These are phyloP conservation scores for Zizania palustris DNA, from an alignment of 202 grass and related monocot genomes.

Conservation along the genomic window DNA sequence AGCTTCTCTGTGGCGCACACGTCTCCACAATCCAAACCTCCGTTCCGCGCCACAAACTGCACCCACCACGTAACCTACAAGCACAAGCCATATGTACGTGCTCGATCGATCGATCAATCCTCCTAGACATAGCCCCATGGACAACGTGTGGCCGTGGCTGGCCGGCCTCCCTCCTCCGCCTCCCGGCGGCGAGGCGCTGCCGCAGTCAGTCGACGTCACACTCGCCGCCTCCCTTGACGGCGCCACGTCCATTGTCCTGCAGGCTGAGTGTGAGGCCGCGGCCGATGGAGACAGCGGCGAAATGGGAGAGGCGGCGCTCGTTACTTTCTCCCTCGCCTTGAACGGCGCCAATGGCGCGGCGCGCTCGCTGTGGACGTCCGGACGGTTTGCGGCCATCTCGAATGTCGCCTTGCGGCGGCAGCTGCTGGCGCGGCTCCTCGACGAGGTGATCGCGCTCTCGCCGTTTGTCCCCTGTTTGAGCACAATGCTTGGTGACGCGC, in stretches of 20 bases:
- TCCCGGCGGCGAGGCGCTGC: conserved; percentile 5
- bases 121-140: conserved; percentile 54
- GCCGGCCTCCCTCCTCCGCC: conserved; percentile 37
- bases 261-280: conserved; percentile 41
- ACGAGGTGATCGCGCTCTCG: conserved; percentile 56
- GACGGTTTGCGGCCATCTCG: conserved; percentile 26
- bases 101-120: background rate
- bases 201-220: conserved; percentile 13
- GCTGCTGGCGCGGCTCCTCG: conserved; percentile 65
- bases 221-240: conserved; percentile 51
- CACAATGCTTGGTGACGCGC: background rate
- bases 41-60: conserved; percentile 39
- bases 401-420: conserved; percentile 17
- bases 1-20: conserved; percentile 33
- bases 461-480: conserved; percentile 43
- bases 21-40: conserved; percentile 33
- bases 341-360: conserved; percentile 29
- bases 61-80: background rate
- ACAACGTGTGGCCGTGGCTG: conserved; percentile 77
- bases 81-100: background rate
- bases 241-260: conserved; percentile 54
- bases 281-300: background rate
- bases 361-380: conserved; percentile 60
- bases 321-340: conserved; percentile 60
- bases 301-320: conserved; percentile 1